Percentiles rank a stretch among this genome's conserved stretches.
Conservation (phyloP, 805 yeast species). For the Wickerhamia fluorescens region DNA sequence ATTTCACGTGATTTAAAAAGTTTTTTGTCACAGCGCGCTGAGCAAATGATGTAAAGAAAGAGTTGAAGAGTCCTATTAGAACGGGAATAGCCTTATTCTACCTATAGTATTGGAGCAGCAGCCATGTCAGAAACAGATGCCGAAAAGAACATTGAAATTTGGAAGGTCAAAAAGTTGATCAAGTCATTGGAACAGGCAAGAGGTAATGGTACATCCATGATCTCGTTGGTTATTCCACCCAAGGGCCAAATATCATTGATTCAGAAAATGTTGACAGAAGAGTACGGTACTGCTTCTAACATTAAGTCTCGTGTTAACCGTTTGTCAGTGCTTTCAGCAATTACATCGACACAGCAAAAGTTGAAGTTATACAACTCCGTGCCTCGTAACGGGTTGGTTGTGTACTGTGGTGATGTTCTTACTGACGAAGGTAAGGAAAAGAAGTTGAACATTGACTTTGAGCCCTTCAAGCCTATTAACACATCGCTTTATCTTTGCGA, state of each 20-base stretch:
- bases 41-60: no score
- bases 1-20: no score
- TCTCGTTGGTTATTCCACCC: slow-evolving; percentile 93
- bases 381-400: slow-evolving; percentile 91
- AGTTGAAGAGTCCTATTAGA: no score
- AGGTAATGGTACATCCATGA: slow-evolving; percentile 99
- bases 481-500: slow-evolving; percentile 94
- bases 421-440: slow-evolving; percentile 97
- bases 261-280: slow-evolving; percentile 92
- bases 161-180: slow-evolving; percentile 96
- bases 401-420: slow-evolving; percentile 97
- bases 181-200: slow-evolving; percentile 83
- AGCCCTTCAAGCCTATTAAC: slow-evolving; percentile 98
- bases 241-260: slow-evolving; percentile 84
- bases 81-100: no score
- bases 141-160: slow-evolving; percentile 95
- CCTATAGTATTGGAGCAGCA: slow-evolving; percentile 1
- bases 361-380: slow-evolving; percentile 82
- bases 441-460: slow-evolving; percentile 93
- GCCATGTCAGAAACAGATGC: slow-evolving; percentile 45
- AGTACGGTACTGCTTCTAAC: slow-evolving; percentile 97
- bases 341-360: slow-evolving; percentile 96
- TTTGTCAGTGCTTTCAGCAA: slow-evolving; percentile 90
- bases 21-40: no score
- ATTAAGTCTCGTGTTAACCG: slow-evolving; percentile 97